Conservation (phyloP, 2,329 filamentous ascomycete genomes). For the Penicillium griseofulvum region DNA sequence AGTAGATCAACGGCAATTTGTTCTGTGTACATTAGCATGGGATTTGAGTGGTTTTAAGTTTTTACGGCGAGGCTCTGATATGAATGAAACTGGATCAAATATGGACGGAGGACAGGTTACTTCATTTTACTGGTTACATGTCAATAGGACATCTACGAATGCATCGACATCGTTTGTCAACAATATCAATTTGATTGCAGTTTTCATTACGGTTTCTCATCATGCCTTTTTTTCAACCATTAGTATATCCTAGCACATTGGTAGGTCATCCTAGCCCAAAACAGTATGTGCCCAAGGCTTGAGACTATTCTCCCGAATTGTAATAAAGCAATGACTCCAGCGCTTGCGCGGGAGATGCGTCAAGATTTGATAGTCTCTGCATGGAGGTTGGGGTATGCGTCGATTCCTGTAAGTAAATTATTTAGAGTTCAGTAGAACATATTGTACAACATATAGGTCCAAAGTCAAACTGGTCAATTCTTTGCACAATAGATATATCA, state of each 20-base stretch:
- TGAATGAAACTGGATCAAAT: constrained; percentile 3
- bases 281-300: constrained; percentile 71
- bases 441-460: background rate
- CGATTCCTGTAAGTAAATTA: constrained; percentile 52
- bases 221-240: background rate
- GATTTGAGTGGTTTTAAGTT: constrained; percentile 2
- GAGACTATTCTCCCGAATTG: constrained; percentile 59
- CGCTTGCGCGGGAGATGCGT: constrained; percentile 55
- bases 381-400: constrained; percentile 54
- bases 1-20: constrained; percentile 1
- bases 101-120: constrained; percentile 7
- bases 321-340: constrained; percentile 66
- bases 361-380: constrained; percentile 59
- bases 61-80: constrained; percentile 6
- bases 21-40: constrained; percentile 22
- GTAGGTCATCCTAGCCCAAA: constrained; percentile 54
- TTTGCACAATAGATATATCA: background rate
- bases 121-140: background rate
- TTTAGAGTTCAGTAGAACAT: background rate
- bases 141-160: constrained; percentile 5
- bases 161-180: background rate
- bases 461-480: background rate
- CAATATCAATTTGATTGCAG: background rate
- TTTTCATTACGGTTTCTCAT: constrained; percentile 1
- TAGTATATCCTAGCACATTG: constrained; percentile 53